Evolutionary conservation across 2,329 filamentous ascomycete genomes (phyloP).

Genomic region (Onygenales sp.): DNA sequence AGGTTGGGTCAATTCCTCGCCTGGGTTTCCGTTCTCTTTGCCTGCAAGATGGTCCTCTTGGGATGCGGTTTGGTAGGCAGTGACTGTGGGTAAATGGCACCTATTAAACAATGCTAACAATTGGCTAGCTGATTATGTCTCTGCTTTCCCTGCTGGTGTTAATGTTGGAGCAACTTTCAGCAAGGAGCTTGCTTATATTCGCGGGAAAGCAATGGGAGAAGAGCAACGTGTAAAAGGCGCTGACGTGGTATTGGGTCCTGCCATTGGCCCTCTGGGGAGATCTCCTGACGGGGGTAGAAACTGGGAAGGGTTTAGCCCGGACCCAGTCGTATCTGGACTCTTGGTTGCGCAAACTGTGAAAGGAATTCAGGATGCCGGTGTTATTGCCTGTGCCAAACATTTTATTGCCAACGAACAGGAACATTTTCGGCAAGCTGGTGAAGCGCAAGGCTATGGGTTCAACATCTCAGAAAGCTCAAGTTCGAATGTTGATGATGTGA

Average conservation of each 20-base stretch:
- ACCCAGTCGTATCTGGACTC: constrained; percentile 65
- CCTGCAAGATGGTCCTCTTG: constrained; percentile 76
- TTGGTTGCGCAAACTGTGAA: constrained; percentile 63
- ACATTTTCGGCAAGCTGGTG: constrained; percentile 55
- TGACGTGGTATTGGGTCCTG: constrained; percentile 67
- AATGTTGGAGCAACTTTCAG: constrained; percentile 80
- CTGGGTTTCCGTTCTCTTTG: constrained; percentile 63
- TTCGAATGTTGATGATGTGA: constrained; percentile 54
- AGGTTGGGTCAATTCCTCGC: constrained; percentile 44
- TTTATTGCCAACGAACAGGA: constrained; percentile 66
- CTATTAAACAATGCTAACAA: background rate
- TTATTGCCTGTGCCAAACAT: constrained; percentile 78
- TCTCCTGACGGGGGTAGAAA: constrained; percentile 58
- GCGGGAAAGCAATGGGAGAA: constrained; percentile 63
- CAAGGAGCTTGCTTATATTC: constrained; percentile 56
- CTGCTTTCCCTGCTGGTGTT: constrained; percentile 69
- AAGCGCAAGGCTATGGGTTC: constrained; percentile 50
- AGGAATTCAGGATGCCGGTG: constrained; percentile 72
- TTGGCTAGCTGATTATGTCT: constrained; percentile 60
- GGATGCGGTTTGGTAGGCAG: constrained; percentile 55
- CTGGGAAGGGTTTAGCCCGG: constrained; percentile 60
- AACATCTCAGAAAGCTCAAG: constrained; percentile 54
- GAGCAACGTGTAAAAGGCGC: constrained; percentile 69
- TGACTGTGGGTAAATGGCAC: background rate
- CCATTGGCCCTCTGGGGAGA: constrained; percentile 63